Evolutionary conservation across 2,329 filamentous ascomycete genomes (phyloP), one percentile per base, ranked within the genome.

Genomic region (Cryphonectria radicalis): DNA sequence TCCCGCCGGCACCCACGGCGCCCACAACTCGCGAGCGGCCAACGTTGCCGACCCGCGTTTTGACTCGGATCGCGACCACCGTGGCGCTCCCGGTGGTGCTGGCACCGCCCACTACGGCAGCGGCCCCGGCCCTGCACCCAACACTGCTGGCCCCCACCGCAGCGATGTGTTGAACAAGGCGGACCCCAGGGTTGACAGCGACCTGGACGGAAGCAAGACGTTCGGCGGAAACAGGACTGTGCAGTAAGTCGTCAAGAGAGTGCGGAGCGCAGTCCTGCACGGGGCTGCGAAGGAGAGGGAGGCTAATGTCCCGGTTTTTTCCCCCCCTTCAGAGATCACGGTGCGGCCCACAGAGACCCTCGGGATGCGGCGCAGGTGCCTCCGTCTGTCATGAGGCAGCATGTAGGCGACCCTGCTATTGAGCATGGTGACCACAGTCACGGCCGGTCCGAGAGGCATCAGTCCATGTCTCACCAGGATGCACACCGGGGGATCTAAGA

Each of bases 331-430:
- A 64, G 62, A 28, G n/a, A 64, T 7, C 22, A 43, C 8, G 42
- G 40, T 37, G 64, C 53, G 8, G 3, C 71, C 7, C 67, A 69
- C 55, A 69, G 76, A 73, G 87, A 89, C 63, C 87, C 87, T 4
- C 85, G 82, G 25, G 87, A 89, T 73, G 87, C 88, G 1, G 80
- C 87, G 0, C 87, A 89, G 76, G 87, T 89, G 0, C 87, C 87
- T 1, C 87, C 88, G 6, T 89, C 87, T 1, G 83, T 86, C 0
- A 63, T 90, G 72, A 80, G 80, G 65, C 79, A 84, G 75, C 81
- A 84, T 63, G 73, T 88, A 53, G 87, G 86, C 2, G 80, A 79
- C 1, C 84, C 86, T 0, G 68, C 76, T 1, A 76, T 87, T n/a
- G 79, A 81, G 63, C 86, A 88, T 67, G 82, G 78, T 1, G 82